These are phyloP conservation scores for Dioscorea zingiberensis DNA, from an alignment of 106 monocot genomes.

Conservation along the genomic window DNA sequence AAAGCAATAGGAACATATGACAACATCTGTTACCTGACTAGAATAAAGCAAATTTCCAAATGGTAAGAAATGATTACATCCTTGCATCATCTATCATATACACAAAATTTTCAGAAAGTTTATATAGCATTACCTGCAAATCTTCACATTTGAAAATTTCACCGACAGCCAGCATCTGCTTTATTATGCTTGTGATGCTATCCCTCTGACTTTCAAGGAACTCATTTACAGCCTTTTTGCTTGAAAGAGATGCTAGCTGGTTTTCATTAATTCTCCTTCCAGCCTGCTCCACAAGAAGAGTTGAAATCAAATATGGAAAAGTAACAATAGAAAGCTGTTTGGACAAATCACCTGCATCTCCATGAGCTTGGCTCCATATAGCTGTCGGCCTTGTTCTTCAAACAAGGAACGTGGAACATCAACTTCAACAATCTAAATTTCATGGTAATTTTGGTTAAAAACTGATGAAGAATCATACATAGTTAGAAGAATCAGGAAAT, in stretches of 20 bases:
- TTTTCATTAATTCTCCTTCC: constrained; percentile 51
- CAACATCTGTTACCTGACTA: too few species aligned
- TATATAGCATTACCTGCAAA: constrained; percentile 54
- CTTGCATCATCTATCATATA: too few species aligned
- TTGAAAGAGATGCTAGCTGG: constrained; percentile 73
- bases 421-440: constrained; percentile 77
- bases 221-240: constrained; percentile 64
- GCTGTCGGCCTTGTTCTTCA: constrained; percentile 95
- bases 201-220: constrained; percentile 73
- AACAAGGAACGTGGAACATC: constrained; percentile 86
- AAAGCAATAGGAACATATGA: too few species aligned
- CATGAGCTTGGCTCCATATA: constrained; percentile 85
- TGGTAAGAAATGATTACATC: too few species aligned
- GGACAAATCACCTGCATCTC: constrained; percentile 63
- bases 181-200: constrained; percentile 63
- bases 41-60: too few species aligned
- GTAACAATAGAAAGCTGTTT: background rate
- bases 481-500: background rate
- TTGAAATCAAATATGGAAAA: constrained; percentile 13
- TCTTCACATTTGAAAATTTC: constrained; percentile 89
- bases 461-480: background rate
- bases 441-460: background rate
- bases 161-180: constrained; percentile 87
- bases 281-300: constrained; percentile 37
- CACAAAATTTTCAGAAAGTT: background rate